Evolutionary conservation across 345 rosid species (phyloP), one percentile per base, ranked within the genome.

Genomic region (Capsella bursapastoris): DNA sequence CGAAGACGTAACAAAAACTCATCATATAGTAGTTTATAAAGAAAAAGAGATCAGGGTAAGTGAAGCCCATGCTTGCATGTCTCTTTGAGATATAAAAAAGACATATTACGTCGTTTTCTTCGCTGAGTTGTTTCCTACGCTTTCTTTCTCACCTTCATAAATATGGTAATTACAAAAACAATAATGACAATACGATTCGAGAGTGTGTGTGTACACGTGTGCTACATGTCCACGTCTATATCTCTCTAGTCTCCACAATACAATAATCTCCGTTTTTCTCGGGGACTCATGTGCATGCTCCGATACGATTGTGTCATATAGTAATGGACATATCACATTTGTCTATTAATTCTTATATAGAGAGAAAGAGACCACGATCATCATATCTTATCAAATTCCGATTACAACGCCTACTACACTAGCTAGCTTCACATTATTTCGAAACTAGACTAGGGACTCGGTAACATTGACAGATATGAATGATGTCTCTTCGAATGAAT

Each of bases 1-100:
- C 32, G 1, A 41, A 41, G 45, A 40, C 45, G 45, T 41, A 41
- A 41, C 2, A 22, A 22, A 41, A 41, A 41, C n/a, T 11, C n/a
- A 41, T 12, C 11, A 4, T 41, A 41, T 12, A 41, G 45, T 41
- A 43, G 48, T 34, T 2, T 74, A 52, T 14, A 57, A 27, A 27
- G 32, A 49, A 59, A 40, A 32, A 27, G 38, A 60, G 25, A 22
- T 22, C 25, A 22, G 49, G 35, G 76, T 64, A 35, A 35, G 62
- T 49, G 61, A 64, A 71, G 56, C 77, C 81, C 77, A 77, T 77
- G 69, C 81, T 71, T 51, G 77, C 45, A 71, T 71, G 81, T 77
- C 77, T 71, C 51, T 50, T 65, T 25, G 44, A 43, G 41, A 66
- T 57, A 72, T 58, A 65, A 71, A 64, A 64, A 77, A 66, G 73